Conservation (phyloP, 805 yeast genomes). For the Candida fluviatilis region DNA sequence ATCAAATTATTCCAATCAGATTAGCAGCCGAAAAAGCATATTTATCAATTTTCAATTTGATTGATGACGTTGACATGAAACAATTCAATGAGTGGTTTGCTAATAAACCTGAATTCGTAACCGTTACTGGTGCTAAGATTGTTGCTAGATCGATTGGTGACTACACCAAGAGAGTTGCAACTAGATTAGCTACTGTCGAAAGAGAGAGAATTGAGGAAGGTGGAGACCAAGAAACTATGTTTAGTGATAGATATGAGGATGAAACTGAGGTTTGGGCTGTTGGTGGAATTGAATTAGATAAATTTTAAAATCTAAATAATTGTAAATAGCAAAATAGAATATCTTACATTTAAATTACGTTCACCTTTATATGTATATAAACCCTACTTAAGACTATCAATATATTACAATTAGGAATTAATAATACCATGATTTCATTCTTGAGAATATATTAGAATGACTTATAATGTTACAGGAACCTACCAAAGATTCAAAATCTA, state of each 20-base stretch:
- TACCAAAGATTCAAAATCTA: too few species aligned
- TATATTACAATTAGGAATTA: background rate
- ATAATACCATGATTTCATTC: too few species aligned
- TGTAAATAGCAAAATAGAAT: background rate
- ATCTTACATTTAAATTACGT: background rate
- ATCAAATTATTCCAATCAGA: conserved; percentile 84
- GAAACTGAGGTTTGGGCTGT: conserved; percentile 86
- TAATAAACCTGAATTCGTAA: conserved; percentile 29
- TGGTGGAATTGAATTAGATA: conserved; percentile 53
- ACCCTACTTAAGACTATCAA: background rate
- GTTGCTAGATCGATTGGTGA: conserved; percentile 78
- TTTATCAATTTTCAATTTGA: conserved; percentile 64
- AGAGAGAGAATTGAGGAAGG: conserved; percentile 86
- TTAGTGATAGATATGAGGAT: conserved; percentile 81
- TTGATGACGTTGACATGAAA: conserved; percentile 55
- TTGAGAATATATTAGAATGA: too few species aligned
- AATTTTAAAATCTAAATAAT: conserved; percentile 10
- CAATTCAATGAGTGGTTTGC: conserved; percentile 65
- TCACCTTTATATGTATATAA: too few species aligned
- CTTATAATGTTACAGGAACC: too few species aligned
- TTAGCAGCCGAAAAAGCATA: conserved; percentile 92
- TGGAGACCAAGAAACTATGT: conserved; percentile 83
- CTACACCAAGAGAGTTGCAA: conserved; percentile 86
- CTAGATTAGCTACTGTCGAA: conserved; percentile 79
- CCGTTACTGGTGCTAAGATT: conserved; percentile 43